phyloP scores from a whole-genome alignment of 2,329 filamentous ascomycete genomes.

The Trichoderma semiorbis region DNA sequence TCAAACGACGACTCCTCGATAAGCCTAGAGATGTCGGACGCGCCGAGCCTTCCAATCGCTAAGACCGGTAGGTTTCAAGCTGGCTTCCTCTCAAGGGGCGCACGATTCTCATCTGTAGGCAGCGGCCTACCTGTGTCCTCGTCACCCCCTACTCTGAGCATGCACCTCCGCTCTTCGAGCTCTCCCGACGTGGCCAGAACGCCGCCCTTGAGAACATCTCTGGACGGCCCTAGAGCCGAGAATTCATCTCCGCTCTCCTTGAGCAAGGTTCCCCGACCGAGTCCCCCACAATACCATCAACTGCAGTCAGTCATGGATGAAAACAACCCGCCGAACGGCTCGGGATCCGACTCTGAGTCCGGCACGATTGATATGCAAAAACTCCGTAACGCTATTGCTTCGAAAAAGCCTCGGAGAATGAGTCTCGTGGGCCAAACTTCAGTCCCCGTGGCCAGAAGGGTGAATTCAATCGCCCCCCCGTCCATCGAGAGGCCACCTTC shows the following conservation, averaged over 20 bases:
- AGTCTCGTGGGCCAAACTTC: conserved; percentile 37
- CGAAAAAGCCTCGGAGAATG: conserved; percentile 45
- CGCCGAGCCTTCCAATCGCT: conserved; percentile 28
- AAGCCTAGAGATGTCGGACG: conserved; percentile 54
- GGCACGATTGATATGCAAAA: conserved; percentile 49
- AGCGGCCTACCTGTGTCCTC: conserved; percentile 61
- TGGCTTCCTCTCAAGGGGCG: conserved; percentile 69
- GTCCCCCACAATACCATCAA: conserved; percentile 22
- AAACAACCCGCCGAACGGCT: conserved; percentile 46
- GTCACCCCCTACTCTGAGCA: conserved; percentile 52
- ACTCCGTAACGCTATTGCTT: conserved; percentile 53
- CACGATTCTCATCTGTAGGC: conserved; percentile 35
- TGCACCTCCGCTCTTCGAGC: conserved; percentile 51
- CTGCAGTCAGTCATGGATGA: conserved; percentile 45
- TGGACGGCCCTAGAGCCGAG: conserved; percentile 50
- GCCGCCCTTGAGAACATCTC: conserved; percentile 47
- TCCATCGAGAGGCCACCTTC: conserved; percentile 27
- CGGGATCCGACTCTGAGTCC: conserved; percentile 49
- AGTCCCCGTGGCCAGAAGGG: conserved; percentile 38
- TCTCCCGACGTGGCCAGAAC: conserved; percentile 31
- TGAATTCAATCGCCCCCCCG: conserved; percentile 44
- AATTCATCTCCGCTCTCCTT: conserved; percentile 41
- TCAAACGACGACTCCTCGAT: conserved; percentile 49
- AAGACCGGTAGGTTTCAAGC: conserved; percentile 80
- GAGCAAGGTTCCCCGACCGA: conserved; percentile 21